phyloP scores from a whole-genome alignment of 257 asterid genomes.

The Prunella vulgaris region DNA sequence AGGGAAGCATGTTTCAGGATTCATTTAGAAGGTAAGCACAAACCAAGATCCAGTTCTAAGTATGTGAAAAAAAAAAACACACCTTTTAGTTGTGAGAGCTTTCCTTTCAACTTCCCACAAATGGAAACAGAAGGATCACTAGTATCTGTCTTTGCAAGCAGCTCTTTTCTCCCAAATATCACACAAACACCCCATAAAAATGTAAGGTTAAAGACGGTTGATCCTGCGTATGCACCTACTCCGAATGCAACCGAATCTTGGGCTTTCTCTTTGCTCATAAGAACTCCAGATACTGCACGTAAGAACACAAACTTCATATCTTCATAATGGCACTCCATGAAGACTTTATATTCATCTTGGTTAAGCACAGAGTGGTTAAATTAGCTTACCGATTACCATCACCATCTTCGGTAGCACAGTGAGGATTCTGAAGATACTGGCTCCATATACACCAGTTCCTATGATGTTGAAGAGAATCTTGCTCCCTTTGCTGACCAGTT shows the following conservation, averaged over 20 bases:
- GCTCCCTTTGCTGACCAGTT: conserved; percentile 31
- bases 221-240: conserved; percentile 33
- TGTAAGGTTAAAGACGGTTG: conserved; percentile 38
- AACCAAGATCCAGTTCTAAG: background rate
- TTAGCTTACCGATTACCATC: conserved; percentile 35
- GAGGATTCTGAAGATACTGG: conserved; percentile 34
- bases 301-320: background rate
- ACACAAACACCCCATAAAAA: conserved; percentile 41
- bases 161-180: conserved; percentile 26
- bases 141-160: conserved; percentile 5
- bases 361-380: background rate
- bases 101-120: conserved; percentile 9
- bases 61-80: background rate
- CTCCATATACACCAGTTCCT: conserved; percentile 42
- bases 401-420: conserved; percentile 35
- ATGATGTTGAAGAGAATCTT: conserved; percentile 31
- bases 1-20: background rate
- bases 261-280: conserved; percentile 31
- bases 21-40: background rate
- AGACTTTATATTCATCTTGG: background rate
- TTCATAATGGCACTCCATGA: too few species aligned
- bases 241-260: conserved; percentile 32
- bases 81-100: conserved; percentile 21
- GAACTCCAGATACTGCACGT: conserved; percentile 37
- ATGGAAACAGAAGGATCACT: conserved; percentile 11